Percentiles rank a stretch among this genome's conserved stretches.
phyloP scores from a whole-genome alignment of 306 rosid species.

The Sphenostylis stenocarpa region DNA sequence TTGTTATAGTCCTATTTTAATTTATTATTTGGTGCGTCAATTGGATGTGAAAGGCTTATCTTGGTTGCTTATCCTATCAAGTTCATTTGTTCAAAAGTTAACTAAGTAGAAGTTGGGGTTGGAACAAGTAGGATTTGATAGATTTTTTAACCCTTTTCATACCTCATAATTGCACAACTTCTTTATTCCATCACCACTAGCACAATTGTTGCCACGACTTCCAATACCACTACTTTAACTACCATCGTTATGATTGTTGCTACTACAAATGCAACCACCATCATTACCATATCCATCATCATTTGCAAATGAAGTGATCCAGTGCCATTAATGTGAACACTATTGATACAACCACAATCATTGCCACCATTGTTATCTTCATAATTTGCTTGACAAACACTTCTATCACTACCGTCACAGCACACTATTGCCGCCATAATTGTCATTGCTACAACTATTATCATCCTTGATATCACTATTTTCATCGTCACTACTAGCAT shows the following conservation, averaged over 20 bases:
- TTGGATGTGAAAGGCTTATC: background rate
- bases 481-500: no score
- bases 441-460: background rate
- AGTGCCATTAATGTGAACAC: background rate
- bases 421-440: background rate
- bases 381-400: background rate
- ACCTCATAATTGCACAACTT: background rate
- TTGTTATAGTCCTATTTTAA: background rate
- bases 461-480: no score
- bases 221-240: background rate
- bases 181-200: background rate
- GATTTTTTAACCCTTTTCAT: background rate
- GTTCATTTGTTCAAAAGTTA: background rate
- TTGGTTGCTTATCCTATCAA: background rate
- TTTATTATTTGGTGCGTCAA: background rate
- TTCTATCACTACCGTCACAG: background rate
- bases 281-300: background rate
- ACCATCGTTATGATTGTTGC: background rate
- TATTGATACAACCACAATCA: background rate
- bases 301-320: background rate
- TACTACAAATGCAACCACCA: background rate
- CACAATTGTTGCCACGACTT: background rate
- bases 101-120: background rate
- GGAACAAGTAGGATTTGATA: background rate
- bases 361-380: background rate